Base-by-base conservation (phyloP, 2,329 filamentous ascomycete species). In the Ceratocystis variospora region DNA sequence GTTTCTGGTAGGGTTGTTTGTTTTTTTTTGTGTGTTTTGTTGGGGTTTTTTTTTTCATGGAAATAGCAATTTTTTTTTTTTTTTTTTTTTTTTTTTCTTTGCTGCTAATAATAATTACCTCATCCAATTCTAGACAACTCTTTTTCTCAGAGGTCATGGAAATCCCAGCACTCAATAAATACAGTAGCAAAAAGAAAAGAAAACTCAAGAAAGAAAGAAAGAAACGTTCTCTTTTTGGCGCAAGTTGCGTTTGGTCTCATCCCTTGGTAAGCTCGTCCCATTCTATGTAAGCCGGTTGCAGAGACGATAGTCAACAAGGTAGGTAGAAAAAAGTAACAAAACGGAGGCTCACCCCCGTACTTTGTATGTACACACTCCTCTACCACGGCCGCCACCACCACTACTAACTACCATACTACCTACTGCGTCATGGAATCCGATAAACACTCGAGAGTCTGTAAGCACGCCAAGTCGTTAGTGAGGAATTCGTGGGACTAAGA, bases 361-460 rank as follows among this genome's bases (percentile, higher is more conserved):
- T 15, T 41, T 41, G 37, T 15, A 5, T 41, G 37, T 5, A 4
- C 12, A 4, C 10, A 41, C 37, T 41, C 37, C 12, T 41, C 37
- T 41, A 41, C 37, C 37, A 41, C 37, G 28, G 45, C 45, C 45
- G n/a, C 22, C 22, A 25, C 22, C 22, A 25, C 22, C 22, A 25
- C 22, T 2, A 25, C 22, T 50, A 22, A 62, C 41, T 62, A 46
- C 41, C 4, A 25, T 19, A 33, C 55, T 5, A 44, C 17, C 41
- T 62, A 46, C 44, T 19, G 61, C 22, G 48, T 64, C 6, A 44
- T 28, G 6, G 63, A 44, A 19, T 64, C 63, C 17, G 63, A 28
- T 12, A 67, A 44, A 53, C 66, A 68, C 41, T 68, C 63, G 8
- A 68, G 50, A 22, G 63, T 59, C 66, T 68, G 59, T 17, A 33